Evolutionary conservation across 2,329 filamentous ascomycete genomes (phyloP).

Genomic region (Magnaporthiopsis incrustans): DNA sequence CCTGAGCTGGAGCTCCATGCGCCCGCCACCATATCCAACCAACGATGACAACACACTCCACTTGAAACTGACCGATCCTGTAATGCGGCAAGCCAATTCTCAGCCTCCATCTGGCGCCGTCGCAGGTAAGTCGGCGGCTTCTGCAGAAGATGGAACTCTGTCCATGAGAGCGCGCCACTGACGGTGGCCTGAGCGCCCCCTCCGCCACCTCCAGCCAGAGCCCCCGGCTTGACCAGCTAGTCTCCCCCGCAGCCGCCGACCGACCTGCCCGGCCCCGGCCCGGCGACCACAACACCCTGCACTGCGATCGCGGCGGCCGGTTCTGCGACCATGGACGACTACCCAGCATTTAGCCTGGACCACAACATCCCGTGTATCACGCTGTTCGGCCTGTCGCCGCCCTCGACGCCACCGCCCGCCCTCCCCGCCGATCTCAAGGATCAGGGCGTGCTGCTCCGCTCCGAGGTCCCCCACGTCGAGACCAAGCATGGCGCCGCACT

Average conservation of each 20-base stretch:
- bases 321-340: slow-evolving; percentile 59
- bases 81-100: not conserved
- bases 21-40: not conserved
- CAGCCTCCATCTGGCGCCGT: not conserved
- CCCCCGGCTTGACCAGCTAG: not conserved
- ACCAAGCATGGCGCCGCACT: slow-evolving; percentile 58
- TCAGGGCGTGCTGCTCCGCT: slow-evolving; percentile 55
- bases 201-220: not conserved
- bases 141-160: not conserved
- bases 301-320: not conserved
- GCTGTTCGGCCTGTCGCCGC: slow-evolving; percentile 62
- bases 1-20: not conserved
- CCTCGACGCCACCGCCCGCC: slow-evolving; percentile 30
- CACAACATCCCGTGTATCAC: slow-evolving; percentile 83
- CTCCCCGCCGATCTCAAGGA: slow-evolving; percentile 46
- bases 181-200: not conserved
- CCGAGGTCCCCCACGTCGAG: slow-evolving; percentile 61
- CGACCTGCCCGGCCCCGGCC: not conserved
- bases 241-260: not conserved
- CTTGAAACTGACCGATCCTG: not conserved
- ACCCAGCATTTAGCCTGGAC: slow-evolving; percentile 69
- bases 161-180: not conserved
- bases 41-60: not conserved
- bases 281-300: not conserved
- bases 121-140: not conserved